A percentile compares a stretch with the other conserved stretches of the same genome.
Conservation (phyloP, 495 filamentous ascomycete species). For the Immersiella caudata region DNA sequence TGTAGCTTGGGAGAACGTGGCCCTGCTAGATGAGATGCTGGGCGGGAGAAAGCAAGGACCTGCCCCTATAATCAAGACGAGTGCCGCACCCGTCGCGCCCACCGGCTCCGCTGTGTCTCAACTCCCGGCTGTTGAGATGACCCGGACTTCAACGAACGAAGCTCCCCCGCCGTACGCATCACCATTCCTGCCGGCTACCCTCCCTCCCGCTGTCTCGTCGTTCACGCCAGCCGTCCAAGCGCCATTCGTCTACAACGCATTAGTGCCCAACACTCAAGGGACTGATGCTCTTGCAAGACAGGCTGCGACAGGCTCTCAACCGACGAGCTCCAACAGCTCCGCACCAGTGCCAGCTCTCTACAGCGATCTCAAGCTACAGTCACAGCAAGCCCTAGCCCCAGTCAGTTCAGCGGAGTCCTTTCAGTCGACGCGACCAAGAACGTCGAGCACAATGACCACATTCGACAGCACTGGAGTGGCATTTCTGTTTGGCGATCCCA, state of each 20-base stretch:
- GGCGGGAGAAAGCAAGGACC: constrained; percentile 13
- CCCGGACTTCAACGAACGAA: neutral
- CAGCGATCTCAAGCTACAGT: neutral
- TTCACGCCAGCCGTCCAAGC: neutral
- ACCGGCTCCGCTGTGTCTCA: neutral
- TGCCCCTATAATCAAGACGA: neutral
- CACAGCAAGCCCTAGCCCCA: neutral
- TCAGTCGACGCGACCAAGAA: neutral
- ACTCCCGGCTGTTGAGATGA: neutral
- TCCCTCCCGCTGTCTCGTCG: neutral
- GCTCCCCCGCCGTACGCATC: neutral
- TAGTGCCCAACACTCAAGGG: neutral
- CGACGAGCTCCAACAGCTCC: neutral
- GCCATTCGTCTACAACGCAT: neutral
- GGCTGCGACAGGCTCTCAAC: neutral
- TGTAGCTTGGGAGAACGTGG: constrained; percentile 50
- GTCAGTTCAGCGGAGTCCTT: neutral
- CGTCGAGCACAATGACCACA: neutral
- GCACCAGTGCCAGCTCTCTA: neutral
- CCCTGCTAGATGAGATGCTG: constrained; percentile 55
- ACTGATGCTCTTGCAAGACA: neutral
- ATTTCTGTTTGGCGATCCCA: constrained; percentile 11
- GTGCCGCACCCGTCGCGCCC: neutral
- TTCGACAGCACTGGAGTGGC: constrained; percentile 8
- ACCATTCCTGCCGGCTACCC: neutral